Evolutionary conservation across 176 grass and related monocot species (phyloP), one percentile per base, ranked within the genome.

Genomic region (Lolium rigidum): DNA sequence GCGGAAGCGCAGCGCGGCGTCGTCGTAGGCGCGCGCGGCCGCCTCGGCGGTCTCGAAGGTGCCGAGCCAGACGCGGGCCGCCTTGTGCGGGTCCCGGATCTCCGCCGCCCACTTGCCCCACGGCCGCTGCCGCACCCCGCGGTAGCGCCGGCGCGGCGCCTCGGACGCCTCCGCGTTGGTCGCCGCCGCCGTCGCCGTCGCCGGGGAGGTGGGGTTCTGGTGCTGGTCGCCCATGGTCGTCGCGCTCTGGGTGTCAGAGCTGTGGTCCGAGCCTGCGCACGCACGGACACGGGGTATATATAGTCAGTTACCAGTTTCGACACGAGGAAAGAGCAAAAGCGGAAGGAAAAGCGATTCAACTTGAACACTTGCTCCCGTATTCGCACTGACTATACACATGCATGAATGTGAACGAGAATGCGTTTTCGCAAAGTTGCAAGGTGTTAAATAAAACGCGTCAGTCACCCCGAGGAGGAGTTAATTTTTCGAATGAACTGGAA

Each of bases 51-150:
- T 98, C 84, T 98, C 97, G 84, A 98, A 98, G 20, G 97, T 98
- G 80, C 97, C 97, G 56, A 98, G 94, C 97, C 97, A 98, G 43
- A 98, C 97, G 17, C 97, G 97, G 74, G 97, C 93, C 22, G 97
- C 97, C 90, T 98, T 98, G 88, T 94, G 92, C 47, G 97, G 97
- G 65, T 98, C 97, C 20, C 97, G 82, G 88, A 98, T 98, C 90
- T 98, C 97, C 39, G 97, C 97, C 9, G 97, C 97, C 97, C 97
- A 98, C 87, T 98, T 98, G 59, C 97, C 97, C 97, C 97, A 98
- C 4, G 97, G 97, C 76, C 97, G 92, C 92, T 98, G 97, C 49
- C 97, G 88, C 63, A 98, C 97, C 15, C 97, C 97, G 25, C 97
- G 92, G 81, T 98, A 98, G 18, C 92, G 60, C 55, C 84, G 76